phyloP scores from a whole-genome alignment of 495 filamentous ascomycete genomes.

The Penicillium waksmanii region DNA sequence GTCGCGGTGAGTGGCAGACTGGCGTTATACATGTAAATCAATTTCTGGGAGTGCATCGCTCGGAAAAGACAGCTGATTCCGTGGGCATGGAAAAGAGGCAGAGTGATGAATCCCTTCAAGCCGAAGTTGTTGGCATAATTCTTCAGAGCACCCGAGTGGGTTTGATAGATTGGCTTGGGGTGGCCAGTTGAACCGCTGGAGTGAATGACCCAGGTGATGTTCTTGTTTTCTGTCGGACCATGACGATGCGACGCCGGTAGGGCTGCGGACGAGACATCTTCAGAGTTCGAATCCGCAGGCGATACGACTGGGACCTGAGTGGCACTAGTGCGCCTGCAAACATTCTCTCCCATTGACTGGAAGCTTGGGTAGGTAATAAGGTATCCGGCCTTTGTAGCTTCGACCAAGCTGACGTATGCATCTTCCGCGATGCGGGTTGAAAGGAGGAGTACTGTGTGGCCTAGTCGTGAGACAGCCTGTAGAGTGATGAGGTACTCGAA shows the following conservation, averaged over 20 bases:
- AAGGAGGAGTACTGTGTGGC: slow-evolving; percentile 50
- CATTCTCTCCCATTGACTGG: slow-evolving; percentile 19
- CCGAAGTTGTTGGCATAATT: slow-evolving; percentile 46
- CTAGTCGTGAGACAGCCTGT: slow-evolving; percentile 47
- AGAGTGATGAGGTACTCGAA: slow-evolving; percentile 49
- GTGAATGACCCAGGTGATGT: slow-evolving; percentile 47
- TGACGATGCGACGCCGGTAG: slow-evolving; percentile 26
- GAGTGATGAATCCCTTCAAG: slow-evolving; percentile 50
- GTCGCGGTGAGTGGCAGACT: slow-evolving; percentile 45
- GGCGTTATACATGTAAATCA: slow-evolving; percentile 50
- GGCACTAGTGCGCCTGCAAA: slow-evolving; percentile 15
- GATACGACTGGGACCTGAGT: slow-evolving; percentile 4
- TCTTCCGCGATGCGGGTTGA: slow-evolving; percentile 49
- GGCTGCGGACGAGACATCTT: slow-evolving; percentile 6
- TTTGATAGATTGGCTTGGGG: slow-evolving; percentile 48
- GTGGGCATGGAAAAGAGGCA: slow-evolving; percentile 58
- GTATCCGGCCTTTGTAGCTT: slow-evolving; percentile 27
- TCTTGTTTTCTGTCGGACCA: slow-evolving; percentile 22
- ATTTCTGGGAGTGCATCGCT: slow-evolving; percentile 42
- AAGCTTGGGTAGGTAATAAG: slow-evolving; percentile 24
- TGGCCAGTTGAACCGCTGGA: slow-evolving; percentile 46
- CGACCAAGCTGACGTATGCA: slow-evolving; percentile 44
- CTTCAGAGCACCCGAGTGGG: slow-evolving; percentile 40
- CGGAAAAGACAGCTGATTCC: slow-evolving; percentile 54
- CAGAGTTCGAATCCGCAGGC: slow-evolving; percentile 15